phyloP scores from a whole-genome alignment of 164 flowering plant genomes.

The Hamamelis virginiana region DNA sequence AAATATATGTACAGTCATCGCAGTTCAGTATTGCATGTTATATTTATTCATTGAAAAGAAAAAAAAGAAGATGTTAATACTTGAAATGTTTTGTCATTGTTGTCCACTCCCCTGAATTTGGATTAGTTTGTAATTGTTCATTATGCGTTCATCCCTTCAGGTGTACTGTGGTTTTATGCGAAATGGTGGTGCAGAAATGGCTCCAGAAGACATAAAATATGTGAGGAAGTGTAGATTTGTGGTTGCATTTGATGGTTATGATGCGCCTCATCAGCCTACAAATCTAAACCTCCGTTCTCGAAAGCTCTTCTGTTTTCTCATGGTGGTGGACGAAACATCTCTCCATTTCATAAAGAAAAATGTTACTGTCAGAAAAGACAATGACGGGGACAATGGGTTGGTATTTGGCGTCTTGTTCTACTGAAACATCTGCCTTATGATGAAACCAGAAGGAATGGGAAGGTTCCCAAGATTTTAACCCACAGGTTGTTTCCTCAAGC shows the following conservation, averaged over 20 bases:
- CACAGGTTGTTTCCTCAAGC: constrained; percentile 94
- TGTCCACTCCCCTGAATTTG: neutral
- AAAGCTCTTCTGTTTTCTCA: constrained; percentile 91
- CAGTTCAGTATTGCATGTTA: too few relatives aligned
- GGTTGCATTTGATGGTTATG: constrained; percentile 99
- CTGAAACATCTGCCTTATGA: constrained; percentile 84
- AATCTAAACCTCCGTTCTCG: constrained; percentile 73
- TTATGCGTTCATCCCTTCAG: constrained; percentile 34
- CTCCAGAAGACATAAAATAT: constrained; percentile 55
- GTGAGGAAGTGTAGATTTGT: constrained; percentile 79
- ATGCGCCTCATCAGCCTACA: constrained; percentile 91
- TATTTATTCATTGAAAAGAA: neutral
- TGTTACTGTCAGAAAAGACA: constrained; percentile 61
- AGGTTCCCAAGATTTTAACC: constrained; percentile 92
- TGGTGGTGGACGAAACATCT: constrained; percentile 92
- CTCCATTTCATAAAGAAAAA: constrained; percentile 65
- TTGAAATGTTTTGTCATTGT: neutral
- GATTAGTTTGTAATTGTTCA: neutral
- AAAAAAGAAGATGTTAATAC: neutral
- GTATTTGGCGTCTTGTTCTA: constrained; percentile 85
- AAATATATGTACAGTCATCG: neutral
- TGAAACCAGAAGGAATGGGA: constrained; percentile 96
- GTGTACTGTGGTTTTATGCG: constrained; percentile 92
- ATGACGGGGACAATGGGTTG: constrained; percentile 84
- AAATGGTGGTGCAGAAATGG: constrained; percentile 93